These are phyloP conservation scores for Ophiocordyceps sinensis DNA, from an alignment of 2,329 filamentous ascomycete genomes.

Conservation along the genomic window DNA sequence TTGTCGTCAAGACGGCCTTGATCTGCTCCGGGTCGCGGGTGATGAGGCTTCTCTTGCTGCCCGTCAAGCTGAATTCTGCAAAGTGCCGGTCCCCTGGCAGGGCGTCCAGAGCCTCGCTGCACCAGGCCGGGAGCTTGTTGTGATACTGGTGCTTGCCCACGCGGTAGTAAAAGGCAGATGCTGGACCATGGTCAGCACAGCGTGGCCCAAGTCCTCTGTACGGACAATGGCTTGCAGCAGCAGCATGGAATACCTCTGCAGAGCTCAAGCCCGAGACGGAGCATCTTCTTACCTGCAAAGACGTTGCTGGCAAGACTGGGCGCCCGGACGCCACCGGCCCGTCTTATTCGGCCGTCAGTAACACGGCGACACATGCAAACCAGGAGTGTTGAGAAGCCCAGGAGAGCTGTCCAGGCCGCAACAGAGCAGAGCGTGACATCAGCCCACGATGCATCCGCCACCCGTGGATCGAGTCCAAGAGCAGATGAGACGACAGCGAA, in stretches of 20 bases:
- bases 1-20: too few relatives aligned
- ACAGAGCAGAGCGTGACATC: background rate
- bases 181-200: slow-evolving; percentile 2
- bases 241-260: slow-evolving; percentile 1
- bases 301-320: slow-evolving; percentile 3
- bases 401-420: too few relatives aligned
- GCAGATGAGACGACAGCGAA: too few relatives aligned
- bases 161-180: slow-evolving; percentile 6
- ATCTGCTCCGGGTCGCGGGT: too few relatives aligned
- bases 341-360: background rate
- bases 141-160: slow-evolving; percentile 7
- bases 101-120: slow-evolving; percentile 15
- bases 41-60: too few relatives aligned
- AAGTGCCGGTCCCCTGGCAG: too few relatives aligned
- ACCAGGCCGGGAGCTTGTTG: slow-evolving; percentile 6
- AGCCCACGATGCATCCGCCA: background rate
- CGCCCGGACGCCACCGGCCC: slow-evolving; percentile 2
- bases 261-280: background rate
- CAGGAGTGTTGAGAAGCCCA: background rate
- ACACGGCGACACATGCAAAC: background rate
- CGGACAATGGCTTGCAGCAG: slow-evolving; percentile 2
- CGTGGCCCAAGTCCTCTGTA: slow-evolving; percentile 3
- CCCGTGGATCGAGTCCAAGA: background rate
- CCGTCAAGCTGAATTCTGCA: too few relatives aligned
- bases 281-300: slow-evolving; percentile 1